Conservation (phyloP, 2,329 filamentous ascomycete species). For the Penicillium aurantiogriseum region DNA sequence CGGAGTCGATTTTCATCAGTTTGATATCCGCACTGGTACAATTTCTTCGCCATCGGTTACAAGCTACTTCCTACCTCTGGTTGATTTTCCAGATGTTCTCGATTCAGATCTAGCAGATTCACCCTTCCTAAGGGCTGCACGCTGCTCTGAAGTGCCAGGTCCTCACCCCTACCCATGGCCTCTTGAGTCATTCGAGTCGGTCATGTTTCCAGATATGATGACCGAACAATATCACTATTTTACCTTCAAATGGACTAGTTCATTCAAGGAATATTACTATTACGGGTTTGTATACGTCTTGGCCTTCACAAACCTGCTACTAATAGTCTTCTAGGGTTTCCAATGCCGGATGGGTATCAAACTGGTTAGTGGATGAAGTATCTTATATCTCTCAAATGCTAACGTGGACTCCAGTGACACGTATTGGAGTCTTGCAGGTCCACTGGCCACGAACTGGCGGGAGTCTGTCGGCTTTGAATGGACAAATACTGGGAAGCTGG, state of each 20-base stretch:
- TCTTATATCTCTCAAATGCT: not conserved
- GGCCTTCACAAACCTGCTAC: not conserved
- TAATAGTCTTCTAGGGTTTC: not conserved
- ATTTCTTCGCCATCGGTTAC: not conserved
- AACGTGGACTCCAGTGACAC: not conserved
- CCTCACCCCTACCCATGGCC: not conserved
- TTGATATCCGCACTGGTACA: not conserved
- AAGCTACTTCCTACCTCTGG: not conserved
- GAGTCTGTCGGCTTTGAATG: too few species aligned
- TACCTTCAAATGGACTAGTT: not conserved
- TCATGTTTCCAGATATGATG: slow-evolving; percentile 2
- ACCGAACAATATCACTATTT: not conserved
- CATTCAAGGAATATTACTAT: not conserved
- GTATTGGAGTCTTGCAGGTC: too few species aligned
- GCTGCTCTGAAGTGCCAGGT: not conserved
- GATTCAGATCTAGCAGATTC: slow-evolving; percentile 1
- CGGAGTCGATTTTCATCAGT: slow-evolving; percentile 2
- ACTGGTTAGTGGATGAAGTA: not conserved
- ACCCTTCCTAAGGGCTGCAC: not conserved
- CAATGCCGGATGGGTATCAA: not conserved
- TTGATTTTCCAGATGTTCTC: slow-evolving; percentile 1
- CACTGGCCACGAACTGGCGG: too few species aligned
- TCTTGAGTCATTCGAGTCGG: not conserved
- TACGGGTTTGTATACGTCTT: not conserved
- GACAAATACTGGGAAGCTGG: too few species aligned